Conservation (phyloP, 2,329 filamentous ascomycete species). For the Pyrenochaeta sp. region DNA sequence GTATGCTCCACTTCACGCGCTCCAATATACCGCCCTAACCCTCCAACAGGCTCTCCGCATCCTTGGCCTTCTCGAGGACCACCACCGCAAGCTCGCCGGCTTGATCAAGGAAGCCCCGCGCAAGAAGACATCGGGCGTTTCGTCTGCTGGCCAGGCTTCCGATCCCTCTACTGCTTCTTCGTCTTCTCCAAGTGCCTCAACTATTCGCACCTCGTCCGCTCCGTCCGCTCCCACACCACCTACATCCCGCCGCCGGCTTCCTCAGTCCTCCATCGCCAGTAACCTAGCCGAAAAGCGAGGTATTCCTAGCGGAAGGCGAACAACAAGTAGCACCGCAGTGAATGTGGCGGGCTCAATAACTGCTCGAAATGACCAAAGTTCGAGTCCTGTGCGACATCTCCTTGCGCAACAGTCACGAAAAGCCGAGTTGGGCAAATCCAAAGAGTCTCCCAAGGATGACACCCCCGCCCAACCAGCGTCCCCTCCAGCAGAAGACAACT, state of each 20-base stretch:
- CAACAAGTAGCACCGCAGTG: constrained; percentile 73
- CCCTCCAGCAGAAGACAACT: constrained; percentile 72
- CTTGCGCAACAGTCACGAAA: constrained; percentile 41
- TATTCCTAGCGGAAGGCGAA: constrained; percentile 66
- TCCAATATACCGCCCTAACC: constrained; percentile 22
- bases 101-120: constrained; percentile 73
- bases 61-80: constrained; percentile 82
- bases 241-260: constrained; percentile 55
- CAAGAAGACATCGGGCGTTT: constrained; percentile 36
- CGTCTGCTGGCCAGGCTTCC: constrained; percentile 10
- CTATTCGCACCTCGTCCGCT: constrained; percentile 30
- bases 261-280: constrained; percentile 84
- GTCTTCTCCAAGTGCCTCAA: constrained; percentile 26
- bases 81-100: constrained; percentile 83
- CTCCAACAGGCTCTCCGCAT: constrained; percentile 75
- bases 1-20: constrained; percentile 41
- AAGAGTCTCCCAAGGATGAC: constrained; percentile 22
- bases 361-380: constrained; percentile 47
- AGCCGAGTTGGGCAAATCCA: constrained; percentile 25
- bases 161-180: constrained; percentile 16
- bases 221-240: constrained; percentile 47
- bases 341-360: constrained; percentile 77
- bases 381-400: constrained; percentile 42
- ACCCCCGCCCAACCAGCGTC: constrained; percentile 20
- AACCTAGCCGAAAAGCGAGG: constrained; percentile 87